Evolutionary conservation across 2,329 filamentous ascomycete genomes (phyloP), one percentile per base, ranked within the genome.

Genomic region (Diplocarpon rosae): DNA sequence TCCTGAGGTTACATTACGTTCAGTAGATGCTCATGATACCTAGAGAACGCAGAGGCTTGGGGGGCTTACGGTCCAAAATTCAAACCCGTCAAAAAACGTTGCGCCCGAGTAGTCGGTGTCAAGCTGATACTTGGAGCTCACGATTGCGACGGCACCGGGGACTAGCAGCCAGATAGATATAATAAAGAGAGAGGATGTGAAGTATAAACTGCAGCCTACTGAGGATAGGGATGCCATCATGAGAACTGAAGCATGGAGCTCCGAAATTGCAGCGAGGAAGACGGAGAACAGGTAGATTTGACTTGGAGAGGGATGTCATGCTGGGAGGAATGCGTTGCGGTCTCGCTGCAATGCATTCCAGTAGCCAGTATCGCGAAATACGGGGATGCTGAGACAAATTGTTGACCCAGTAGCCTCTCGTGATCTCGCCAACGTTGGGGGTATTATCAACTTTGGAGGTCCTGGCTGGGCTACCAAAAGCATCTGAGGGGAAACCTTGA

Each of bases 51-150:
- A 24, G 20, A 24, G 20, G 20, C 20, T 3, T 3, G 20, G 7
- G 20, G 20, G 14, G 9, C 70, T 60, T 76, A 86, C 63, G 37
- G 61, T 66, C 62, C 70, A 78, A 64, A 80, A 79, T 47, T 70
- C 37, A 58, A 76, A 76, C 43, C 66, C 67, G 38, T 63, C 64
- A 37, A 73, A 59, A 36, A 73, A 62, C 1, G 40, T 42, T 5
- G 45, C n/a, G 3, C 52, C 52, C 1, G 48, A 45, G 29, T 47
- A 56, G 17, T 37, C 35, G 1, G 46, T 43, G 39, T 54, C 50
- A n/a, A 56, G 37, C 15, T 42, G 30, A 40, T 51, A 53, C 3
- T 30, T 51, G 20, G 17, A 30, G 29, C 37, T 35, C 12, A 45
- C 42, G 3, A 39, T 35, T 6, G 13, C 33, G 1, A 35, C 8